Conservation (phyloP, 2,329 filamentous ascomycete genomes). For the Taxawa tesnikishii region DNA sequence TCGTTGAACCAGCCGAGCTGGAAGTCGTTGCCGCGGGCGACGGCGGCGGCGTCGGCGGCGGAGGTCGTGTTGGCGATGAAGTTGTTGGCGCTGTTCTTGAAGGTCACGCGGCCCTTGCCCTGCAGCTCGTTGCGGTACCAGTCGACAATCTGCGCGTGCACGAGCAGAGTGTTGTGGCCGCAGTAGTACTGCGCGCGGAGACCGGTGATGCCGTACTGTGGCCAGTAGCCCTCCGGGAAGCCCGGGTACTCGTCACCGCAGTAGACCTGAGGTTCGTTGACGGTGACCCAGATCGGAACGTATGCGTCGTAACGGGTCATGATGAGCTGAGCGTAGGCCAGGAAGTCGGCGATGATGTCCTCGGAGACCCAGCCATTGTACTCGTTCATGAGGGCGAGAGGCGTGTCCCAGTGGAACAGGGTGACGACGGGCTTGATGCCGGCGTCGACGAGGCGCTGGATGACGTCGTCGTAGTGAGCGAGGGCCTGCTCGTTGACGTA, state of each 20-base stretch:
- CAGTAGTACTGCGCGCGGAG: slow-evolving; percentile 13
- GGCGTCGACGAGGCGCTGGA: slow-evolving; percentile 17
- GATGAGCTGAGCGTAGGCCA: slow-evolving; percentile 26
- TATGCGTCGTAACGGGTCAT: slow-evolving; percentile 25
- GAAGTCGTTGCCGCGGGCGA: slow-evolving; percentile 20
- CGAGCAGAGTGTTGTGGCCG: slow-evolving; percentile 23
- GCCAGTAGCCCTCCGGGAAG: slow-evolving; percentile 10
- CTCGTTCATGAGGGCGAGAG: slow-evolving; percentile 11
- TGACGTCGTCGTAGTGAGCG: slow-evolving; percentile 37
- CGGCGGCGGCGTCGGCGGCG: slow-evolving; percentile 17
- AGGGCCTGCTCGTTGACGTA: slow-evolving; percentile 34
- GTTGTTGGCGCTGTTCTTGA: slow-evolving; percentile 29
- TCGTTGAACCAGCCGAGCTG: slow-evolving; percentile 28
- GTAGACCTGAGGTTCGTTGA: slow-evolving; percentile 25
- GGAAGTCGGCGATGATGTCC: slow-evolving; percentile 26
- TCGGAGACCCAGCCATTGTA: slow-evolving; percentile 27
- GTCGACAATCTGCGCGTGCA: slow-evolving; percentile 27
- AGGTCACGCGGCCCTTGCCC: slow-evolving; percentile 21
- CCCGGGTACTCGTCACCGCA: slow-evolving; percentile 5
- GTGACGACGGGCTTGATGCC: slow-evolving; percentile 32
- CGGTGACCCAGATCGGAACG: slow-evolving; percentile 27
- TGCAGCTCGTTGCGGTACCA: slow-evolving; percentile 30
- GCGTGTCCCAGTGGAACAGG: slow-evolving; percentile 32
- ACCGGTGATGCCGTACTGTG: not conserved
- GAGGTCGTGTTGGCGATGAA: slow-evolving; percentile 22